These are phyloP conservation scores for Phytophthora hybrid DNA, from an alignment of 352 stramenopile genomes.

Conservation along the genomic window DNA sequence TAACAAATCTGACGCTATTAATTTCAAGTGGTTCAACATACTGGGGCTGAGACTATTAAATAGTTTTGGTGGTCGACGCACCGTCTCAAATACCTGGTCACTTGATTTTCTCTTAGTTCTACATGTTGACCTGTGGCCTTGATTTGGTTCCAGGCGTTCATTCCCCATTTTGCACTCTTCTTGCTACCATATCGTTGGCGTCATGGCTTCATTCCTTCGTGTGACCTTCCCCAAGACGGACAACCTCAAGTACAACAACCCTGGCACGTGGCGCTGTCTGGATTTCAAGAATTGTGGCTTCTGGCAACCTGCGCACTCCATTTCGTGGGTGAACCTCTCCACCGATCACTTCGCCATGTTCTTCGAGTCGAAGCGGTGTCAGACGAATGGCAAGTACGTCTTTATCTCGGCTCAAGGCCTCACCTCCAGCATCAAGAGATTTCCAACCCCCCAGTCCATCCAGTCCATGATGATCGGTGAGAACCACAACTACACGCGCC, in stretches of 20 bases:
- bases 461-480: constrained; percentile 16
- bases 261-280: background rate
- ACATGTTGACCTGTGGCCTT: background rate
- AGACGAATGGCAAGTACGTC: constrained; percentile 1
- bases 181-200: too few species aligned
- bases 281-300: constrained; percentile 2
- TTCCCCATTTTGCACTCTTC: background rate
- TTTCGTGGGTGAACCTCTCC: constrained; percentile 15
- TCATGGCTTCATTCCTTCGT: background rate
- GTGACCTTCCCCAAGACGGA: background rate
- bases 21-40: too few species aligned
- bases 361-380: constrained; percentile 9
- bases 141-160: background rate
- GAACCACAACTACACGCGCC: constrained; percentile 9
- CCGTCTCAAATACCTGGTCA: background rate
- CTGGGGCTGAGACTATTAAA: too few species aligned
- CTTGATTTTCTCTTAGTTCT: background rate
- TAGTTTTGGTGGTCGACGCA: too few species aligned
- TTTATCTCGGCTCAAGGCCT: constrained; percentile 6
- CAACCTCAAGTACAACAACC: background rate
- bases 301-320: background rate
- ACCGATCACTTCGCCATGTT: constrained; percentile 15
- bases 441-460: background rate
- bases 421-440: constrained; percentile 6
- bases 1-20: too few species aligned